phyloP scores from a whole-genome alignment of 169 alveolate species.

The Plasmodium malariae region DNA sequence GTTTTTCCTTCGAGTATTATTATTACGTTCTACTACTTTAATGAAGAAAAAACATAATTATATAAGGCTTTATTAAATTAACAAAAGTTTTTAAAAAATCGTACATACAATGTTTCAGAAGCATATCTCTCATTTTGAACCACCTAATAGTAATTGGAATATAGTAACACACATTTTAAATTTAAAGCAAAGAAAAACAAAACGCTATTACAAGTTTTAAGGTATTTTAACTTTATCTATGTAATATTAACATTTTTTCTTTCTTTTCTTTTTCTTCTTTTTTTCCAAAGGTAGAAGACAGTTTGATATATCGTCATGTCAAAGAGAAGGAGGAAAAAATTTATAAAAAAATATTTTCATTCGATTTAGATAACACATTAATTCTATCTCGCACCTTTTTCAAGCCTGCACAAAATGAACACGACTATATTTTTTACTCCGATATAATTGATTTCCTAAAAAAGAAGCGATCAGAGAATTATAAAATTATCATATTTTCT shows the following conservation, averaged over 20 bases:
- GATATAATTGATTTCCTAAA: constrained; percentile 60
- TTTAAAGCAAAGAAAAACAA: background rate
- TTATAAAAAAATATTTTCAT: constrained; percentile 41
- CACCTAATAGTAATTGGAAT: constrained; percentile 58
- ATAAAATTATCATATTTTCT: constrained; percentile 62
- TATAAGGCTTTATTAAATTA: no score
- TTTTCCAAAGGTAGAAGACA: constrained; percentile 47
- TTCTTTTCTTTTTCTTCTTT: background rate
- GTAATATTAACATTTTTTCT: background rate
- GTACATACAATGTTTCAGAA: constrained; percentile 30
- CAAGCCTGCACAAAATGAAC: constrained; percentile 70
- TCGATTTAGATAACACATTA: constrained; percentile 68
- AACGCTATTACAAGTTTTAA: background rate
- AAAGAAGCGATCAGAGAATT: constrained; percentile 51
- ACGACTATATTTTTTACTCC: constrained; percentile 61
- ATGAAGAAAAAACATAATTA: no score
- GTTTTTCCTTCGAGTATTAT: background rate
- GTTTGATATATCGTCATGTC: constrained; percentile 62
- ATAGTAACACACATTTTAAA: constrained; percentile 17
- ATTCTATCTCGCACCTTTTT: constrained; percentile 54
- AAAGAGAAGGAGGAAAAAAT: constrained; percentile 38
- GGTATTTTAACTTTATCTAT: background rate
- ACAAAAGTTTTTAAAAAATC: background rate
- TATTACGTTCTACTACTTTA: background rate
- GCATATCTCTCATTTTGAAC: constrained; percentile 26